These are phyloP conservation scores for Avena eriantha DNA, from an alignment of 176 grass and related monocot genomes.

Conservation along the genomic window DNA sequence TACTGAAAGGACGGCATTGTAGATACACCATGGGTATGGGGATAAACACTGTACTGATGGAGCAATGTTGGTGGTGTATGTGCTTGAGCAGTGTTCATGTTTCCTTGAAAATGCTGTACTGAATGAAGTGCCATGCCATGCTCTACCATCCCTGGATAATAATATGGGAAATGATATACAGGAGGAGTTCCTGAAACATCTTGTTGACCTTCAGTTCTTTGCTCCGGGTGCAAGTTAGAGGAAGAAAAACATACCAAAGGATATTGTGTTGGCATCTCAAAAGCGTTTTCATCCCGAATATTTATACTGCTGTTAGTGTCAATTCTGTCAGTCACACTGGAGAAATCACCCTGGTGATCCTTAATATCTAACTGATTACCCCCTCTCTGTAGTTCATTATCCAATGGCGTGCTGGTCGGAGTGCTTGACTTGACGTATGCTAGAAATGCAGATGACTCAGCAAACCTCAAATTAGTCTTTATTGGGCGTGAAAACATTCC, in stretches of 20 bases:
- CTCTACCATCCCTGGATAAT: slow-evolving; percentile 78
- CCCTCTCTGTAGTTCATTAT: slow-evolving; percentile 51
- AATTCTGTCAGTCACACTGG: slow-evolving; percentile 46
- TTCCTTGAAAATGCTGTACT: slow-evolving; percentile 72
- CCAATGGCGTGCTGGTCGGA: slow-evolving; percentile 49
- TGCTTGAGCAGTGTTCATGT: slow-evolving; percentile 57
- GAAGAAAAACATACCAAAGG: slow-evolving; percentile 68
- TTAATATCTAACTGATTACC: slow-evolving; percentile 44
- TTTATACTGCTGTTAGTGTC: slow-evolving; percentile 44
- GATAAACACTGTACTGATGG: slow-evolving; percentile 73
- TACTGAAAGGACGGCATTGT: slow-evolving; percentile 69
- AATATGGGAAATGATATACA: slow-evolving; percentile 69
- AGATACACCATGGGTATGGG: slow-evolving; percentile 59
- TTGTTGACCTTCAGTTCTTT: slow-evolving; percentile 61
- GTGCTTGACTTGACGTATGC: slow-evolving; percentile 80
- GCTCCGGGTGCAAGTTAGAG: slow-evolving; percentile 59
- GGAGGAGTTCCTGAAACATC: slow-evolving; percentile 59
- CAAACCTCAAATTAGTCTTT: slow-evolving; percentile 82
- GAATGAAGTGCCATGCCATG: slow-evolving; percentile 53
- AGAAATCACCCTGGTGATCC: slow-evolving; percentile 40
- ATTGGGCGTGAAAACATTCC: slow-evolving; percentile 65
- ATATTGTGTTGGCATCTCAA: slow-evolving; percentile 52
- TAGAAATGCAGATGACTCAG: slow-evolving; percentile 85
- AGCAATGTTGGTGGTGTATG: slow-evolving; percentile 48
- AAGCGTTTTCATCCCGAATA: slow-evolving; percentile 36